Base-by-base conservation (phyloP, 2,329 filamentous ascomycete genomes). In the Dactylellina leptospora region DNA sequence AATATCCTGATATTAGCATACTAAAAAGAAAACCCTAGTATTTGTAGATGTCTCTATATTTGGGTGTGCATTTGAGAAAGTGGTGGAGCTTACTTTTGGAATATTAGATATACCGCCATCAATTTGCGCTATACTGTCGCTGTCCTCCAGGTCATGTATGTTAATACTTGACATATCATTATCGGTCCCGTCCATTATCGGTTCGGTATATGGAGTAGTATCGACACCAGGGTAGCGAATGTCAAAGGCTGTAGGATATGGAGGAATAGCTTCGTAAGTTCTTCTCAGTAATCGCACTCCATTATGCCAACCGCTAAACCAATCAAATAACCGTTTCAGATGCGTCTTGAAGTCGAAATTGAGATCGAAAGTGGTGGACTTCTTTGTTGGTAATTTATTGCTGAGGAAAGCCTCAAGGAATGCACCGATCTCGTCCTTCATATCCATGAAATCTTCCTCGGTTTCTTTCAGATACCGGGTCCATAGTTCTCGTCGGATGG, bases 231-330 rank as follows among this genome's bases (percentile, higher is more conserved):
- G 16, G 40, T 45, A 45, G 40, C 22, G 40, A 51, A 51, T 20
- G 3, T 13, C 13, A 30, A 10, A 38, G 33, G 22, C 60, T 18
- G 18, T 18, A 6, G 23, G 36, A 13, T 45, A 60, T 3, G n/a
- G 38, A 4, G 63, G 63, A 20, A 69, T 48, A 13, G 23, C 36
- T 10, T 58, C 9, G 25, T 69, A 69, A 3, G 47, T 13, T 3
- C 47, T 13, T n/a, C 38, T 30, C 10, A 69, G 16, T 16, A 48
- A 9, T 1, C 22, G 8, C 3, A 60, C 55, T 13, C 44, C 63
- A 16, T 60, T 55, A 3, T 48, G 10, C 63, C 63, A 69, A 13
- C 11, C 63, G 1, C 16, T 25, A 55, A 60, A 69, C 63, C 63
- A 69, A 8, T 60, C 55, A 10, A 27, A 30, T 10, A 69, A 20